A percentile compares a stretch with the other conserved stretches of the same genome.
phyloP scores from a whole-genome alignment of 495 filamentous ascomycete species.

The Daldinia bambusicola region DNA sequence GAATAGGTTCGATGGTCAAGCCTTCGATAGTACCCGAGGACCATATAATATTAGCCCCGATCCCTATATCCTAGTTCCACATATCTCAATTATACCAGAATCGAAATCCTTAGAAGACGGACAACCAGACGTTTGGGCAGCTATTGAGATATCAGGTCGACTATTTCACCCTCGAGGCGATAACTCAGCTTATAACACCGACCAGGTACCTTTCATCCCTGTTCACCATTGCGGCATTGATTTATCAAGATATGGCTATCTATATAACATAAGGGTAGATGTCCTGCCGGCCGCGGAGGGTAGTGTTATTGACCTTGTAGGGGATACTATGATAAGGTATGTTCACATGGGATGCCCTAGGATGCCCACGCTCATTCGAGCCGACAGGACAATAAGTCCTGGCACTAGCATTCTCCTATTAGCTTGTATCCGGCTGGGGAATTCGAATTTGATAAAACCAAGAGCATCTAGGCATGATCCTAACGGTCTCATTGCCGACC shows the following conservation, averaged over 20 bases:
- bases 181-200: conserved; percentile 2
- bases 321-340: conserved; percentile 39
- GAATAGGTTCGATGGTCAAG: conserved; percentile 19
- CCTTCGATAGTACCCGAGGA: conserved; percentile 19
- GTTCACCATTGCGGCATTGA: conserved; percentile 16
- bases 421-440: conserved; percentile 49
- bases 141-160: conserved; percentile 58
- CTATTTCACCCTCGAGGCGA: conserved; percentile 38
- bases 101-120: conserved; percentile 55
- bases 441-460: conserved; percentile 13
- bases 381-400: conserved; percentile 48
- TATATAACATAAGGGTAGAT: conserved; percentile 56
- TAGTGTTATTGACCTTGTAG: conserved; percentile 52
- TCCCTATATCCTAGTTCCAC: conserved; percentile 53
- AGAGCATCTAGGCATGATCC: conserved; percentile 50
- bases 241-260: conserved; percentile 51
- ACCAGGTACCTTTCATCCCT: conserved; percentile 25
- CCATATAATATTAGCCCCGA: conserved; percentile 36
- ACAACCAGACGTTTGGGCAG: conserved; percentile 55
- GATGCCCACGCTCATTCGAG: conserved; percentile 14
- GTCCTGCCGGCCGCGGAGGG: conserved; percentile 48
- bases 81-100: conserved; percentile 62
- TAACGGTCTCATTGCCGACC: conserved; percentile 61
- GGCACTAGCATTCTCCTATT: conserved; percentile 55
- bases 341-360: background rate